Evolutionary conservation across 192 early-diverging fungal species (phyloP), one percentile per base, ranked within the genome.

Genomic region (Backusella morwellensis): DNA sequence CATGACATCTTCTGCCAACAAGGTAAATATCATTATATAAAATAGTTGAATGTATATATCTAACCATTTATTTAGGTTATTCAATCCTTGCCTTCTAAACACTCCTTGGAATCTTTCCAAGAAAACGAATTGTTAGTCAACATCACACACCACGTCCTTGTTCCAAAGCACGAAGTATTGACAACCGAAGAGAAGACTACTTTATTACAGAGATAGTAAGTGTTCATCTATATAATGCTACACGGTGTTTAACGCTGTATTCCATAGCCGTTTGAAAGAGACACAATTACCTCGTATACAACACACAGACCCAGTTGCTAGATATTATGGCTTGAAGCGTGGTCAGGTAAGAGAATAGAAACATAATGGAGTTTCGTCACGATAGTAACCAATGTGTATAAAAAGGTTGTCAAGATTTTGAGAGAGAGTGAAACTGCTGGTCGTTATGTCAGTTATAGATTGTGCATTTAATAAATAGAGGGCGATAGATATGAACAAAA

Each of bases 51-150:
- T 40, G 1, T 12, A 12, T 40, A 3, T 12, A 12, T 8, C 11
- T 11, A 40, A 40, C 11, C 3, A 40, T 40, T 12, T 40, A 8
- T 40, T 36, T 68, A 90, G 88, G 91, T 91, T 23, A 87, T 95
- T 66, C 88, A 90, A 78, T 87, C 88, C 56, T 83, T 94, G 83
- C 84, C 87, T 15, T 83, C 87, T 8, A 93, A 91, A 78, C 93
- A 92, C 83, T 80, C 85, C 1, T 74, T 99, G 35, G 96, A 98
- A 72, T 87, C 93, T 5, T 99, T 99, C 80, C 84, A 92, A 67
- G 98, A 99, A 85, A 84, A 91, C 44, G 96, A 98, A 82, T 83
- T 99, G 34, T 82, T 99, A 35, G 96, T 99, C 71, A 99, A 99
- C 83, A 99, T 99, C 71, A 99, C 98, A 38, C 87, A 96, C 67